Conservation (phyloP, 2,329 filamentous ascomycete genomes). For the Chrysosporium keratinophilum region DNA sequence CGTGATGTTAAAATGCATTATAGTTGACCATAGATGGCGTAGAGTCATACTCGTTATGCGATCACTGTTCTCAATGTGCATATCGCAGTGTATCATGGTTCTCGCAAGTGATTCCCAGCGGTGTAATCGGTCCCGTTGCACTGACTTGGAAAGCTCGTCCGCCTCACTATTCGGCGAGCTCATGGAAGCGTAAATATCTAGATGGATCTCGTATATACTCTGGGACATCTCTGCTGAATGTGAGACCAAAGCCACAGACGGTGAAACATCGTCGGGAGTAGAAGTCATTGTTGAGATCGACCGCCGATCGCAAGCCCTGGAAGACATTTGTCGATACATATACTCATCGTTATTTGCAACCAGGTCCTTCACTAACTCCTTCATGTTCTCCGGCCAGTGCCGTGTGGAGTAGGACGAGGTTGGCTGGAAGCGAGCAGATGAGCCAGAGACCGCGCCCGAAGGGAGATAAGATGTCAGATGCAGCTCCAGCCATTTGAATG, state of each 20-base stretch:
- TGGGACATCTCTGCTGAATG: slow-evolving; percentile 44
- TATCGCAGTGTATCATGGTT: slow-evolving; percentile 41
- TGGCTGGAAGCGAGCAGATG: neutral
- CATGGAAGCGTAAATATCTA: slow-evolving; percentile 55
- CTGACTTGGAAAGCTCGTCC: slow-evolving; percentile 39
- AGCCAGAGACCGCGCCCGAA: slow-evolving; percentile 3
- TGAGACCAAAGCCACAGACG: neutral
- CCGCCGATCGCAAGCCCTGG: neutral
- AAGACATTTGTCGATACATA: slow-evolving; percentile 36
- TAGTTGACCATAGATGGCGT: slow-evolving; percentile 57
- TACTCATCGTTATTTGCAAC: slow-evolving; percentile 46
- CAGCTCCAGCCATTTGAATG: slow-evolving; percentile 44
- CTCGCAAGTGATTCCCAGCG: slow-evolving; percentile 52
- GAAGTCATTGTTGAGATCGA: neutral
- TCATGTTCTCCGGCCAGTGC: slow-evolving; percentile 47
- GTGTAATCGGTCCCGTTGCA: slow-evolving; percentile 49
- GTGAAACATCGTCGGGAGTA: neutral
- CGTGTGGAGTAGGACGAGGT: slow-evolving; percentile 44
- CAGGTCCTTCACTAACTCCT: slow-evolving; percentile 44
- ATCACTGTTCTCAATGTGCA: slow-evolving; percentile 24
- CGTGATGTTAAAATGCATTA: slow-evolving; percentile 50
- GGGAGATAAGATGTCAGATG: slow-evolving; percentile 38
- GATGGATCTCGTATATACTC: slow-evolving; percentile 55
- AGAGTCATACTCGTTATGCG: slow-evolving; percentile 40
- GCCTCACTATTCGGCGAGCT: slow-evolving; percentile 51